Conservation (phyloP, 2,329 filamentous ascomycete species). For the Xylariales sp. region DNA sequence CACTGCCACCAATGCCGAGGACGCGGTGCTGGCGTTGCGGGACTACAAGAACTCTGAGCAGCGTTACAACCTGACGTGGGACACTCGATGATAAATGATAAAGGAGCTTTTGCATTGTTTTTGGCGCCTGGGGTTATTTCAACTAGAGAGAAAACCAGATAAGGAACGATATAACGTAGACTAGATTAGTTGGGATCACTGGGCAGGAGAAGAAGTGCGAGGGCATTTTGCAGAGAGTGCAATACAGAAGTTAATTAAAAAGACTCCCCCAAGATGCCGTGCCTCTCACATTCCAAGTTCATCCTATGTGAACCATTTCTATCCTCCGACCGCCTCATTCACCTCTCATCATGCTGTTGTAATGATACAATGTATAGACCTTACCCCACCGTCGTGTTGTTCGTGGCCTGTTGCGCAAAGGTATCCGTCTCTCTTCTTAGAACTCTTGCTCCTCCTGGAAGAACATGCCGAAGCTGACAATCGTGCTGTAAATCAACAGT, state of each 20-base stretch:
- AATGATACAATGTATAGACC: conserved; percentile 5
- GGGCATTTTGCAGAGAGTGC: no score
- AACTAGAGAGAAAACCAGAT: conserved; percentile 1
- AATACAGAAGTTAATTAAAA: no score
- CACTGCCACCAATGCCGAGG: conserved; percentile 67
- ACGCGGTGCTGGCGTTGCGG: conserved; percentile 65
- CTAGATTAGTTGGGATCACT: no score
- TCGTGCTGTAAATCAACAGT: conserved; percentile 92
- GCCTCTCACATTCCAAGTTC: no score
- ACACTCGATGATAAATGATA: conserved; percentile 20
- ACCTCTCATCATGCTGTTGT: conserved; percentile 3
- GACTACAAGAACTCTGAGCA: conserved; percentile 73
- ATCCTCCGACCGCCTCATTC: no score
- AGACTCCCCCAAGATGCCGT: not conserved
- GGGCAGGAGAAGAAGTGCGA: no score
- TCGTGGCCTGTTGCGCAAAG: no score
- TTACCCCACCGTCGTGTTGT: not conserved
- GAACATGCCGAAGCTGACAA: conserved; percentile 97
- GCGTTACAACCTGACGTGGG: conserved; percentile 80
- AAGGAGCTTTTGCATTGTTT: no score
- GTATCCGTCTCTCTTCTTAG: conserved; percentile 33
- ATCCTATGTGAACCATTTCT: no score
- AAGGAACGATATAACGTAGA: not conserved
- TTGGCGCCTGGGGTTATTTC: no score
- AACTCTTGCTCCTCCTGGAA: conserved; percentile 98